Conservation (phyloP, 306 rosid species). For the Cucurbita argyrosperma region DNA sequence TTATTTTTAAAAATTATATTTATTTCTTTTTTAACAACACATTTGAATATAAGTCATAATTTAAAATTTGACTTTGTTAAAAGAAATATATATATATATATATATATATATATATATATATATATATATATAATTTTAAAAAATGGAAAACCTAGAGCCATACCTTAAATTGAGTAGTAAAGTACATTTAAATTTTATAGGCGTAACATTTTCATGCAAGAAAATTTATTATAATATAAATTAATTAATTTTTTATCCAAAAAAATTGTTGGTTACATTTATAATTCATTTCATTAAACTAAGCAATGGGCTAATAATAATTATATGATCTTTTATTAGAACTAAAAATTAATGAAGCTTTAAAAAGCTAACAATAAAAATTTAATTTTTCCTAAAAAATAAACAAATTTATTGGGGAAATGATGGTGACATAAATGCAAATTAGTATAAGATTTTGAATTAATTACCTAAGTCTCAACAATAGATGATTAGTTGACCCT, state of each 20-base stretch:
- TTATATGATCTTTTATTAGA: not conserved
- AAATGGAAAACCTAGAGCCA: too few relatives aligned
- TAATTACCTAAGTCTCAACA: not conserved
- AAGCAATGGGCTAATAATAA: not conserved
- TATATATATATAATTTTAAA: too few relatives aligned
- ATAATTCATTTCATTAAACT: not conserved
- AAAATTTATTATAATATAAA: not conserved
- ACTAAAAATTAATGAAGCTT: not conserved
- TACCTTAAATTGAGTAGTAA: not conserved
- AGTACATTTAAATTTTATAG: not conserved
- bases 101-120: too few relatives aligned
- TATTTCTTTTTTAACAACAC: too few relatives aligned
- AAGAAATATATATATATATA: too few relatives aligned
- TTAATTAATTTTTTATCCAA: not conserved
- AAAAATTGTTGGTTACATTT: too few relatives aligned
- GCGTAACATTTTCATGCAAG: not conserved
- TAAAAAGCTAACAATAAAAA: not conserved
- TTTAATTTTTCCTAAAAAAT: not conserved
- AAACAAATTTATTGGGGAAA: not conserved
- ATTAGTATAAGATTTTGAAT: not conserved
- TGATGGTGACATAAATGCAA: not conserved
- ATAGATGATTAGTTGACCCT: not conserved
- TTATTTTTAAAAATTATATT: too few relatives aligned
- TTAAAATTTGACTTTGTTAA: too few relatives aligned
- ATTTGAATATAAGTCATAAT: too few relatives aligned